Evolutionary conservation across 108 stramenopile species (phyloP).

Genomic region (Phaeodactylum tricornutum): DNA sequence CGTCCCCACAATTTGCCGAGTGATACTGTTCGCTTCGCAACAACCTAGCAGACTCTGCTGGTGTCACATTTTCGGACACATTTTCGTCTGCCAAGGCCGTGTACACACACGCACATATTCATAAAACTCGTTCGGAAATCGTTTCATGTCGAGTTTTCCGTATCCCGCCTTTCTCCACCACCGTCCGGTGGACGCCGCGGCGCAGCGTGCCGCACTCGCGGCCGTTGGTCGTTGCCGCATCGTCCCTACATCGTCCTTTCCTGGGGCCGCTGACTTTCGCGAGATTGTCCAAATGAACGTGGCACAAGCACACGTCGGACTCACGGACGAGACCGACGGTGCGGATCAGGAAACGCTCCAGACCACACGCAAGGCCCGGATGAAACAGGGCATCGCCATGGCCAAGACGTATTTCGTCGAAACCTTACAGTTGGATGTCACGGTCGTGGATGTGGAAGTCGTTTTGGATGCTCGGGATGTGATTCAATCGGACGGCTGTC

Average conservation of each 20-base stretch:
- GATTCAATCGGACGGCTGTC: slow-evolving; percentile 51
- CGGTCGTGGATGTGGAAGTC: slow-evolving; percentile 60
- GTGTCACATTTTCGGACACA: too few species aligned
- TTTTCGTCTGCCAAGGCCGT: too few species aligned
- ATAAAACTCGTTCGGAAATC: too few species aligned
- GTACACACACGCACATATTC: too few species aligned
- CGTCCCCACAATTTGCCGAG: too few species aligned
- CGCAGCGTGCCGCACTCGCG: slow-evolving; percentile 29
- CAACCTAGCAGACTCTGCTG: too few species aligned
- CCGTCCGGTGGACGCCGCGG: slow-evolving; percentile 17
- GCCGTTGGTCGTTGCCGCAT: slow-evolving; percentile 48
- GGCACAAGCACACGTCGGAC: slow-evolving; percentile 20
- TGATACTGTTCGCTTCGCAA: too few species aligned
- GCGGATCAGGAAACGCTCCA: slow-evolving; percentile 17
- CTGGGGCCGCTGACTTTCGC: slow-evolving; percentile 19
- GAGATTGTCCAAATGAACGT: slow-evolving; percentile 47
- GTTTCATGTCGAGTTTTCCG: slow-evolving; percentile 59
- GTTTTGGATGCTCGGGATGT: slow-evolving; percentile 30
- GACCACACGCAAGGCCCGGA: slow-evolving; percentile 9
- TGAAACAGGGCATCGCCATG: slow-evolving; percentile 69
- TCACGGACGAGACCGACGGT: slow-evolving; percentile 15
- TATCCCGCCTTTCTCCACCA: slow-evolving; percentile 54
- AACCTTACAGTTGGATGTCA: slow-evolving; percentile 59
- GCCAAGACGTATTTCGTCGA: slow-evolving; percentile 38
- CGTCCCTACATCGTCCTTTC: background rate